Percentiles rank a stretch among this genome's conserved stretches.
phyloP scores from a whole-genome alignment of 2,329 filamentous ascomycete species.

The Talaromyces albobiverticillius region DNA sequence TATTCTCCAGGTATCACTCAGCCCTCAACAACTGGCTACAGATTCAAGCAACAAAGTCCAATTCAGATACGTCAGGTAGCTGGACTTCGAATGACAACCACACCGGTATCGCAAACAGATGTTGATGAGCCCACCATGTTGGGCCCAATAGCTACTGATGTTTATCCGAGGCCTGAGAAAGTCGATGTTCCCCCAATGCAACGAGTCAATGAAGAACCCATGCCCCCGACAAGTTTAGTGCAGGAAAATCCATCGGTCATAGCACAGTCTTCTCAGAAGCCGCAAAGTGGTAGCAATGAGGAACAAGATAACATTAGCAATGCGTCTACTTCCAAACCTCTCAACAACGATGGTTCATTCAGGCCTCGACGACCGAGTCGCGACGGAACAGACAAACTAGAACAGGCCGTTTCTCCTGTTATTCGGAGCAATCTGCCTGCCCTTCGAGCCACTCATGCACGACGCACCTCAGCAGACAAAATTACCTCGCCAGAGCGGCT shows the following conservation, averaged over 20 bases:
- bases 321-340: neutral
- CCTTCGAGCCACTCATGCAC: constrained; percentile 48
- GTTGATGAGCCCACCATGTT: constrained; percentile 15
- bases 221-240: constrained; percentile 58
- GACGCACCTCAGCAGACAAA: constrained; percentile 50
- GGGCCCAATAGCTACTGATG: constrained; percentile 15
- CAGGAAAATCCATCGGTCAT: constrained; percentile 62
- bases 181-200: constrained; percentile 4
- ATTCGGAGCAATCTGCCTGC: constrained; percentile 56
- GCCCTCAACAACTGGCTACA: constrained; percentile 35
- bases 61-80: constrained; percentile 10
- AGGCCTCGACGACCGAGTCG: constrained; percentile 64
- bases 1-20: constrained; percentile 47
- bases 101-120: constrained; percentile 17
- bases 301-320: constrained; percentile 25
- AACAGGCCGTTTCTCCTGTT: constrained; percentile 52
- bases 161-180: constrained; percentile 12
- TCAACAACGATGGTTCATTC: constrained; percentile 18
- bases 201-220: constrained; percentile 5
- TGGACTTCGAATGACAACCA: constrained; percentile 7
- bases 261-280: constrained; percentile 40
- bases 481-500: constrained; percentile 31
- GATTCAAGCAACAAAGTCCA: constrained; percentile 29
- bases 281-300: constrained; percentile 29
- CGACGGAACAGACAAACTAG: constrained; percentile 63